Percentiles rank a stretch among this genome's conserved stretches.
Evolutionary conservation across 2,329 filamentous ascomycete genomes (phyloP).

Genomic region (Thelonectria rubi): DNA sequence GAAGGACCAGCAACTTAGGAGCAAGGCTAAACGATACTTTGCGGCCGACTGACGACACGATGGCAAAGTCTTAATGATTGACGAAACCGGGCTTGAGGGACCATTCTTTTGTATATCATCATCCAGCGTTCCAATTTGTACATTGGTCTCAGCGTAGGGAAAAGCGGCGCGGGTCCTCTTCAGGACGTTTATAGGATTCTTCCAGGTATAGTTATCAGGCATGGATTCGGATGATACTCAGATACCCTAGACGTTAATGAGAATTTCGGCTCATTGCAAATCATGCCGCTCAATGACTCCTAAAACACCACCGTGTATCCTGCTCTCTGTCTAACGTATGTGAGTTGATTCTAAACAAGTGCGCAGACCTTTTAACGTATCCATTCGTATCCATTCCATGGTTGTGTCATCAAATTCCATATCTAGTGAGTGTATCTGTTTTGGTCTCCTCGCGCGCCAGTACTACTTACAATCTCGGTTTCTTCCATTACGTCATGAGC

Average conservation of each 20-base stretch:
- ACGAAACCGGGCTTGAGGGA: conserved; percentile 32
- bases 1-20: conserved; percentile 73
- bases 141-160: conserved; percentile 8
- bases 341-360: not conserved
- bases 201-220: conserved; percentile 8
- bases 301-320: too few species aligned
- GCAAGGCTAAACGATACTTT: conserved; percentile 77
- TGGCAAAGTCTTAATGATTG: conserved; percentile 34
- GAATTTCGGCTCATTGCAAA: conserved; percentile 5
- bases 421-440: conserved; percentile 11
- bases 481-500: conserved; percentile 20
- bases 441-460: conserved; percentile 14
- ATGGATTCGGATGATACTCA: conserved; percentile 19
- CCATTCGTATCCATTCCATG: not conserved
- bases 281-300: too few species aligned
- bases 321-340: too few species aligned
- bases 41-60: conserved; percentile 62
- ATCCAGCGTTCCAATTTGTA: conserved; percentile 21
- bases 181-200: conserved; percentile 12
- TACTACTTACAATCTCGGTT: conserved; percentile 31
- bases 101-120: conserved; percentile 30
- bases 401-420: conserved; percentile 15
- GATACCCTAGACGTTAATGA: conserved; percentile 36
- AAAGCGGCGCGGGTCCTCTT: not conserved
- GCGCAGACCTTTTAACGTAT: not conserved